Percentiles rank a stretch among this genome's conserved stretches.
These are phyloP conservation scores for Lachancea fermentati DNA, from an alignment of 805 yeast genomes.

Conservation along the genomic window DNA sequence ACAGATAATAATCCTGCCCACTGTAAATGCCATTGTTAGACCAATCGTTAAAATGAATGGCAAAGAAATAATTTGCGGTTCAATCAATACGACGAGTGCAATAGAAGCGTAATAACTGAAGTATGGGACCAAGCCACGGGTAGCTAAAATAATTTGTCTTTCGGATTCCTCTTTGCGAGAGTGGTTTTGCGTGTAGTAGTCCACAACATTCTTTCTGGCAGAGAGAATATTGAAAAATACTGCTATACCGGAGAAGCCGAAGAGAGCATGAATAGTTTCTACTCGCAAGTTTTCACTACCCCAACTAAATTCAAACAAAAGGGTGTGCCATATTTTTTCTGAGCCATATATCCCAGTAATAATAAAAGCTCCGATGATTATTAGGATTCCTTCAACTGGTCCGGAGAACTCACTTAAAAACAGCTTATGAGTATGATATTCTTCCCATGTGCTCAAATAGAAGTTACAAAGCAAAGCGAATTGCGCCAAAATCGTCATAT, in stretches of 20 bases:
- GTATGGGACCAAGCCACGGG: constrained; percentile 64
- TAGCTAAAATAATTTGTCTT: constrained; percentile 32
- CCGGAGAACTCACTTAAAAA: constrained; percentile 79
- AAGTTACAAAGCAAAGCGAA: constrained; percentile 76
- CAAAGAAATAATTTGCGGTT: constrained; percentile 45
- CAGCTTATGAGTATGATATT: constrained; percentile 80
- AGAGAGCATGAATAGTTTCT: constrained; percentile 40
- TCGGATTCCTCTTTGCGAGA: constrained; percentile 22
- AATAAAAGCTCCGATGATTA: constrained; percentile 49
- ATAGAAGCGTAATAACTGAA: constrained; percentile 47
- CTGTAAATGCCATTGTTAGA: constrained; percentile 70
- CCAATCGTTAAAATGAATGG: constrained; percentile 70
- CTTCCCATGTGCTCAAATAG: constrained; percentile 93
- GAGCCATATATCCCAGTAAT: constrained; percentile 69
- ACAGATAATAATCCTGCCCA: constrained; percentile 85
- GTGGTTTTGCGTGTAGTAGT: constrained; percentile 37
- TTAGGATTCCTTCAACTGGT: constrained; percentile 89
- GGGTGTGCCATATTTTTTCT: constrained; percentile 49
- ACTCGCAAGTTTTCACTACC: constrained; percentile 25
- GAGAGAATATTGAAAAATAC: constrained; percentile 59
- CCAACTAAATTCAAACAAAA: constrained; percentile 35
- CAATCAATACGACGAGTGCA: constrained; percentile 40
- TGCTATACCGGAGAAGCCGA: constrained; percentile 54
- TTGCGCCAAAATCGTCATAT: constrained; percentile 55
- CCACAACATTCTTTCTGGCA: constrained; percentile 57